Percentiles rank a stretch among this genome's conserved stretches.
Conservation (phyloP, 169 alveolate genomes). For the Theileria orientalis region DNA sequence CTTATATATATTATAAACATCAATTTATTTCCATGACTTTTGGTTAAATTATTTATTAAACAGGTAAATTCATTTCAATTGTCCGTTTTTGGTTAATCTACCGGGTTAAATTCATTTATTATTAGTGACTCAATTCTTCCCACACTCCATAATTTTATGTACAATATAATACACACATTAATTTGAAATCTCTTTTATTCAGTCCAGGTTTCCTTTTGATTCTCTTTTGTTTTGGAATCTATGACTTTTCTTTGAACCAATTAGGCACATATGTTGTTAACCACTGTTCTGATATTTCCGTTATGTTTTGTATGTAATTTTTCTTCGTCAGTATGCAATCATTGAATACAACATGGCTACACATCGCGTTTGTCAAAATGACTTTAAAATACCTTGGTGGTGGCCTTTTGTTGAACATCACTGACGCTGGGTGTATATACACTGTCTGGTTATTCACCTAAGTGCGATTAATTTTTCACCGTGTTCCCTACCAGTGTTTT, state of each 20-base stretch:
- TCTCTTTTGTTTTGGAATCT: neutral
- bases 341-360: slow-evolving; percentile 43
- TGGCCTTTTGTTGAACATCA: slow-evolving; percentile 44
- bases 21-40: no score
- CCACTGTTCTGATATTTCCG: slow-evolving; percentile 61
- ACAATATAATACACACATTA: no score
- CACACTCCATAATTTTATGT: no score
- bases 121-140: no score
- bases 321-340: slow-evolving; percentile 52
- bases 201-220: no score
- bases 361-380: neutral
- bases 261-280: slow-evolving; percentile 39
- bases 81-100: no score
- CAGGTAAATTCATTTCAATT: no score
- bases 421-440: slow-evolving; percentile 52
- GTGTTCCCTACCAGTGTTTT: slow-evolving; percentile 19
- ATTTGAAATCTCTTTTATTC: no score
- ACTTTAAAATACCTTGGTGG: slow-evolving; percentile 12
- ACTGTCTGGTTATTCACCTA: slow-evolving; percentile 32
- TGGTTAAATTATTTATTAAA: no score
- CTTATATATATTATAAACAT: neutral
- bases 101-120: no score
- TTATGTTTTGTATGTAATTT: slow-evolving; percentile 46
- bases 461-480: neutral
- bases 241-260: slow-evolving; percentile 10